Evolutionary conservation across 2,329 filamentous ascomycete species (phyloP), one percentile per base, ranked within the genome.

Genomic region (Epichloe aotearoae): DNA sequence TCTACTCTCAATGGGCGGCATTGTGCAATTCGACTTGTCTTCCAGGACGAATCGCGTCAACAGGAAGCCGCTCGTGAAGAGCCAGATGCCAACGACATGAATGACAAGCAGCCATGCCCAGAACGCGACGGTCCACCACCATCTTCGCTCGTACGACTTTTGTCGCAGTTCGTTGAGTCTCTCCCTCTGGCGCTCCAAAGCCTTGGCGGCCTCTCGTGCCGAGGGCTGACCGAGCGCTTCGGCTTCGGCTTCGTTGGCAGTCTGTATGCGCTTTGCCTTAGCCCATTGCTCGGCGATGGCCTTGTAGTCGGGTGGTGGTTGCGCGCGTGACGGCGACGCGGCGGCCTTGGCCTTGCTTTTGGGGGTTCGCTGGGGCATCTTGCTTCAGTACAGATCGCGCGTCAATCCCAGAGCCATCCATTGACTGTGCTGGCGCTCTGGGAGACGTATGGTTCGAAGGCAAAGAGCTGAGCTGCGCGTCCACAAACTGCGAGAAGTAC

Each of bases 41-140:
- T 88, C 83, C 52, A 93, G 75, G 48, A 91, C 84, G 54, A 88
- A 71, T 52, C 93, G 81, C 51, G 91, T 95, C 56, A 98, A 79
- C 55, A 98, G 80, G 67, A 98, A 98, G 38, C 93, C 93, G 64
- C 85, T 89, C 26, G 88, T 95, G 69, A 98, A 98, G 63, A 96
- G 85, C 64, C 86, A 87, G 60, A 97, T 84, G 53, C 89, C 91
- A 37, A 85, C 72, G 44, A 79, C 73, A 64, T 98, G 93, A 40
- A 96, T 76, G 56, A 69, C 79, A 64, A 87, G 69, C 63, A 90
- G 70, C 73, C 83, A 82, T 39, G 73, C 63, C 73, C 88, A 87
- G 64, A 90, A 87, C 38, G 73, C 78, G 36, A 82, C 69, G 2
- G 76, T 74, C 78, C 78, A 81, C 54, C 68, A 66, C 72, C 74